Conservation (phyloP, 2,329 filamentous ascomycete genomes). For the Trichophyton equinum region DNA sequence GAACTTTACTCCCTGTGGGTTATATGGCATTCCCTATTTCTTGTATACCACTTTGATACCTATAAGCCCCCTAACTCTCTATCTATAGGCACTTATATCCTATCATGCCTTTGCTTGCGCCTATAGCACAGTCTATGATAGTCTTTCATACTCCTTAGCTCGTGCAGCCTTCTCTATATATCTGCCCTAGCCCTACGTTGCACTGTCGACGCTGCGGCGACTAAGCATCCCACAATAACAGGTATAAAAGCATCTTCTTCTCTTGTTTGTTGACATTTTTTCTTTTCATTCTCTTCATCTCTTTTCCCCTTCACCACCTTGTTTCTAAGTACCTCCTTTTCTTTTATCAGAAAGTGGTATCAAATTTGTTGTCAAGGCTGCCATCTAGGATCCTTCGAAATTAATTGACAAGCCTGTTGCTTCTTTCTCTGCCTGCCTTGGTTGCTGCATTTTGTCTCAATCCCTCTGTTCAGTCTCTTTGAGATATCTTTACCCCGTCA, state of each 20-base stretch:
- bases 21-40: too few relatives aligned
- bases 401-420: not conserved
- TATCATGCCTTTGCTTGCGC: not conserved
- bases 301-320: not conserved
- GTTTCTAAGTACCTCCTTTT: not conserved
- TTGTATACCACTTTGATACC: not conserved
- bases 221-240: slow-evolving; percentile 1
- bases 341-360: not conserved
- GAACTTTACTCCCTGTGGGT: too few relatives aligned
- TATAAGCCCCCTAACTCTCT: not conserved
- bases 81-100: too few relatives aligned
- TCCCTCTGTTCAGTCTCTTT: not conserved
- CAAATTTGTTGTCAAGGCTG: not conserved
- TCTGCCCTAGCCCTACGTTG: not conserved
- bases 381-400: not conserved
- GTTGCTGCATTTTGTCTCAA: not conserved
- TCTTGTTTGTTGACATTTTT: slow-evolving; percentile 1
- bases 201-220: not conserved
- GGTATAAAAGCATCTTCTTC: not conserved
- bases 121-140: not conserved
- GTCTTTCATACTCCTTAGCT: not conserved
- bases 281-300: not conserved
- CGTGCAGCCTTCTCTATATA: not conserved
- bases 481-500: not conserved
- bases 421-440: not conserved